A percentile compares a stretch with the other conserved stretches of the same genome.
Conservation (phyloP, 257 asterid species). For the Datura wrightii region DNA sequence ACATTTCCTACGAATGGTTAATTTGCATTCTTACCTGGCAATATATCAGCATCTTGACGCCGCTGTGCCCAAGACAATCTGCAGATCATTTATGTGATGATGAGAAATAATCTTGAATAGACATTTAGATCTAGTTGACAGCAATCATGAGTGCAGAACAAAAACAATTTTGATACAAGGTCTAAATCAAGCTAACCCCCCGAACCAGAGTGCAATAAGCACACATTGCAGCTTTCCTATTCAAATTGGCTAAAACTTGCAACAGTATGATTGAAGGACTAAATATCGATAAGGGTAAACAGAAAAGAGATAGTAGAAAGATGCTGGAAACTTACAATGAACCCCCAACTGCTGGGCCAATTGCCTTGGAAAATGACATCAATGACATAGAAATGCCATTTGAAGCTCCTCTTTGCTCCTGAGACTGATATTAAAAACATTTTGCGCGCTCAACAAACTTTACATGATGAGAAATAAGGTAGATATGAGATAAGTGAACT, state of each 20-base stretch:
- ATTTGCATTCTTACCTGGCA: conserved; percentile 56
- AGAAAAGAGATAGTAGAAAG: neutral
- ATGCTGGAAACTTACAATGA: conserved; percentile 56
- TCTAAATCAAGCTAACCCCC: too few species aligned
- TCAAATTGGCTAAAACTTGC: neutral
- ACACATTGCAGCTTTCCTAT: too few species aligned
- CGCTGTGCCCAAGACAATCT: conserved; percentile 81
- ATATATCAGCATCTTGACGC: conserved; percentile 60
- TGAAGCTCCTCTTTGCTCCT: conserved; percentile 88
- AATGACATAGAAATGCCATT: conserved; percentile 76
- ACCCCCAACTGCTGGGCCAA: conserved; percentile 84
- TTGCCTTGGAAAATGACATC: conserved; percentile 70
- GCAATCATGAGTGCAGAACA: neutral
- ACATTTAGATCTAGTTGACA: too few species aligned
- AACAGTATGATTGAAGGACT: too few species aligned
- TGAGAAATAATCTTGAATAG: neutral
- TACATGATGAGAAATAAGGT: neutral
- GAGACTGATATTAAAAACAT: conserved; percentile 46
- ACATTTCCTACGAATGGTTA: neutral
- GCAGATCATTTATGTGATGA: conserved; percentile 11
- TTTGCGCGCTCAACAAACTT: neutral
- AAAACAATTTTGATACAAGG: neutral
- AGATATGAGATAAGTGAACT: neutral
- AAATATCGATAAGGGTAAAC: too few species aligned
- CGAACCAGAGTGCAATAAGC: too few species aligned